These are phyloP conservation scores for Kokia cookei DNA, from an alignment of 441 rosid species.

Conservation along the genomic window DNA sequence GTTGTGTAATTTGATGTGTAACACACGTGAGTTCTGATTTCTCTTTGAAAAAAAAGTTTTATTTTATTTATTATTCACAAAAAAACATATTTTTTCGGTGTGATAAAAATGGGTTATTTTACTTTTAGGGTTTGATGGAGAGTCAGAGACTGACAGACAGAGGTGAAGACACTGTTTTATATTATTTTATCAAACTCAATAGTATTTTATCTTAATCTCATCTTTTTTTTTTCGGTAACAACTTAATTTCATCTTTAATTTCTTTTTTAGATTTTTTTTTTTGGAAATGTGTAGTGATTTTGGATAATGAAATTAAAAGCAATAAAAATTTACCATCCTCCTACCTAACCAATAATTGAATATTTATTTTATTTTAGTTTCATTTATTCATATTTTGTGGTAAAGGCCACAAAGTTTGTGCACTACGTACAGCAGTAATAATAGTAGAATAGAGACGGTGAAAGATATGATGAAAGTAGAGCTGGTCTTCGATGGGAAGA, in stretches of 20 bases:
- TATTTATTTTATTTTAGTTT: no score
- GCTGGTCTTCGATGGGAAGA: no score
- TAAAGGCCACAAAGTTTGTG: no score
- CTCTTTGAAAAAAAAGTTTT: constrained; percentile 20
- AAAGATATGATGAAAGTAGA: no score
- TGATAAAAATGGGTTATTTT: constrained; percentile 33
- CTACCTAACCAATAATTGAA: no score
- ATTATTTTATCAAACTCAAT: background rate
- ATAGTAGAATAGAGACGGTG: no score
- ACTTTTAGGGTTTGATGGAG: constrained; percentile 26
- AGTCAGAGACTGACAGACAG: background rate
- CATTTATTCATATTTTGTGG: no score
- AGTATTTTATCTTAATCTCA: constrained; percentile 3
- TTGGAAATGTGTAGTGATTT: background rate
- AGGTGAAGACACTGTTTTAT: constrained; percentile 11
- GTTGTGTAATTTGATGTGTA: constrained; percentile 52
- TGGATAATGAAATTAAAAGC: background rate
- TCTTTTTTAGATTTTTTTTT: constrained; percentile 15
- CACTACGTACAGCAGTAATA: no score
- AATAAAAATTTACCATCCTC: no score
- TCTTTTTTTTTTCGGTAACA: background rate
- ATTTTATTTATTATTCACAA: constrained; percentile 14
- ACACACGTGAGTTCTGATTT: constrained; percentile 64
- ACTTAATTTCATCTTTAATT: constrained; percentile 12
- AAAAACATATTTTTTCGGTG: constrained; percentile 14